phyloP scores from a whole-genome alignment of 208 protist species.

The Strigomonas culicis region DNA sequence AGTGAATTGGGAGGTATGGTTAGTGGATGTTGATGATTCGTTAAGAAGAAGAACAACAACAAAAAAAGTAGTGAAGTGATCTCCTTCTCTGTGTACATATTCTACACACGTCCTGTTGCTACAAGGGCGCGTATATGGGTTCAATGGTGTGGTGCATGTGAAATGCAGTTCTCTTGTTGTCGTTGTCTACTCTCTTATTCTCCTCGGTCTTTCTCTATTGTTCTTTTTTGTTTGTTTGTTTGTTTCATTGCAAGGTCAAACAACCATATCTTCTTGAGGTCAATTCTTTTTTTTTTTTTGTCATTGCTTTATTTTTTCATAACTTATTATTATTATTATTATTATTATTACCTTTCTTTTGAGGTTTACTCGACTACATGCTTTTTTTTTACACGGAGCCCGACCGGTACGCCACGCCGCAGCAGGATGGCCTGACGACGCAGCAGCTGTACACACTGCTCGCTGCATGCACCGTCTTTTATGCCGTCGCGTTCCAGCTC shows the following conservation, averaged over 20 bases:
- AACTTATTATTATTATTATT: background rate
- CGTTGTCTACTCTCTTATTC: background rate
- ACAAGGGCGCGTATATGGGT: too few species aligned
- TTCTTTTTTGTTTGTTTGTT: background rate
- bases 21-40: background rate
- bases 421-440: background rate
- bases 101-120: too few species aligned
- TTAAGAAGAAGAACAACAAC: background rate
- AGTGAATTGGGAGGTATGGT: too few species aligned
- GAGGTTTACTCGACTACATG: background rate
- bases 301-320: background rate
- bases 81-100: background rate
- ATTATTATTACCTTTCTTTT: constrained; percentile 3
- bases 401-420: background rate
- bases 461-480: constrained; percentile 24
- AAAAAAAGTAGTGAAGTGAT: background rate
- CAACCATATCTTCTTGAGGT: background rate
- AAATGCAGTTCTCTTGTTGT: too few species aligned
- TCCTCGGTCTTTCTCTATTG: constrained; percentile 1
- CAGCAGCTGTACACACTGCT: constrained; percentile 10
- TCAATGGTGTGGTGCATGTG: too few species aligned
- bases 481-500: constrained; percentile 20
- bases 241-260: background rate
- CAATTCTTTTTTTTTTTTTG: background rate
- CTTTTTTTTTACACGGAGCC: constrained; percentile 5